phyloP scores from a whole-genome alignment of 352 stramenopile genomes.

The Phytophthora pini region DNA sequence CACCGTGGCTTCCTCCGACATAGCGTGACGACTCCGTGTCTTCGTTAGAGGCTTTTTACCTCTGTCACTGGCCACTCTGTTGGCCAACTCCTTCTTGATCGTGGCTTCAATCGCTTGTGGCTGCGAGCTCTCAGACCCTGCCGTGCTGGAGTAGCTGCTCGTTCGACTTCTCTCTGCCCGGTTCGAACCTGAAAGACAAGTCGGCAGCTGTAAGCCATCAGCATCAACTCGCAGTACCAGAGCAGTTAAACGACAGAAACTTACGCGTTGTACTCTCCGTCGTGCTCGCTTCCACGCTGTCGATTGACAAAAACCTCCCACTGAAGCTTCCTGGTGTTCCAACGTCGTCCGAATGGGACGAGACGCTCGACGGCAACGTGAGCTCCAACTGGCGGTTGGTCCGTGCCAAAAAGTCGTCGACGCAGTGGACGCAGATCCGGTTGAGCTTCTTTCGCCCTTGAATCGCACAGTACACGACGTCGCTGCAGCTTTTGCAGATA shows the following conservation, averaged over 20 bases:
- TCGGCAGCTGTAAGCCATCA: constrained; percentile 27
- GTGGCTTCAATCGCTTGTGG: constrained; percentile 20
- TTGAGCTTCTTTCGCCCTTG: constrained; percentile 74
- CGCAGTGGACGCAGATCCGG: constrained; percentile 71
- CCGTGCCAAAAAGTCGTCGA: constrained; percentile 41
- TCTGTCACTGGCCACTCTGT: constrained; percentile 2
- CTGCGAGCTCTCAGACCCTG: constrained; percentile 33
- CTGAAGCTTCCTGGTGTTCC: constrained; percentile 17
- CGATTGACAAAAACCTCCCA: constrained; percentile 20
- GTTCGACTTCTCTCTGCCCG: constrained; percentile 23
- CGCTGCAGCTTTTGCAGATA: constrained; percentile 68
- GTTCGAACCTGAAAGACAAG: constrained; percentile 20
- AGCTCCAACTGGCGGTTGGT: constrained; percentile 39
- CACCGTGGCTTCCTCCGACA: constrained; percentile 13
- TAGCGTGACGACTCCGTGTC: constrained; percentile 18
- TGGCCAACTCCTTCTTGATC: constrained; percentile 22
- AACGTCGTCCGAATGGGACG: constrained; percentile 26
- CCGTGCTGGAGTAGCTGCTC: constrained; percentile 39
- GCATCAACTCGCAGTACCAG: constrained; percentile 5
- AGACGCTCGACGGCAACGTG: constrained; percentile 34
- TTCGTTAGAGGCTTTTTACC: constrained; percentile 11
- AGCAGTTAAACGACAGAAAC: background rate
- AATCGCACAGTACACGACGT: constrained; percentile 68
- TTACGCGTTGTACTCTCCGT: constrained; percentile 14
- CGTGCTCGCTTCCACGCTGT: constrained; percentile 16